These are phyloP conservation scores for Chrysopogon serrulatus DNA, from an alignment of 176 grass and related monocot species.

Conservation along the genomic window DNA sequence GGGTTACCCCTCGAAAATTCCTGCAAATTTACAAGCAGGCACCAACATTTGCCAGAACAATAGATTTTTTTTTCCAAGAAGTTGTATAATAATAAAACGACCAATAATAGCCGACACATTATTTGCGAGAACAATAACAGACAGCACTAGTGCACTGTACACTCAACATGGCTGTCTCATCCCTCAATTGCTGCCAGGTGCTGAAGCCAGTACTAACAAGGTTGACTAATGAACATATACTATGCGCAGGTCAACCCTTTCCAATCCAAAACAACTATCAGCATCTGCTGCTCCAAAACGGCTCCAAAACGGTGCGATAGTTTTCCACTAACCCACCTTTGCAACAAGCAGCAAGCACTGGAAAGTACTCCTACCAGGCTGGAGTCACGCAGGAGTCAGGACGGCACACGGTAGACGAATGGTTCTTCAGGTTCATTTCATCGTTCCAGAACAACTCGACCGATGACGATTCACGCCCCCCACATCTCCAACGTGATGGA, in stretches of 20 bases:
- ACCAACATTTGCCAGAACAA: not conserved
- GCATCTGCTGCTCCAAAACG: too few relatives aligned
- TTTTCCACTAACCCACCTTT: too few relatives aligned
- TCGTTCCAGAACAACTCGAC: not conserved
- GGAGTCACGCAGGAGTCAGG: not conserved
- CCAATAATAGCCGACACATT: too few relatives aligned
- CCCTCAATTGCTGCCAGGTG: not conserved
- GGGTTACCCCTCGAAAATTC: not conserved
- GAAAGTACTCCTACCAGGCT: not conserved
- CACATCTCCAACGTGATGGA: not conserved
- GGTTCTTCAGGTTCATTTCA: not conserved
- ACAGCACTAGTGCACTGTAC: not conserved
- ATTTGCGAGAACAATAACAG: too few relatives aligned
- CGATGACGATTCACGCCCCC: not conserved
- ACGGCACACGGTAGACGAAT: too few relatives aligned
- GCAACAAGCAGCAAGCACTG: too few relatives aligned
- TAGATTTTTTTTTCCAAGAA: not conserved
- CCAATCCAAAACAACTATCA: not conserved
- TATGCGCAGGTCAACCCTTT: not conserved
- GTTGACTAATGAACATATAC: not conserved
- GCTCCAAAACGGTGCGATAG: too few relatives aligned
- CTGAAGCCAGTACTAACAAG: not conserved
- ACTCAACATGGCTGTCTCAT: not conserved
- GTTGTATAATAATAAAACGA: not conserved
- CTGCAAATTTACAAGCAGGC: not conserved